These are phyloP conservation scores for Aspergillus sp. DNA, from an alignment of 2,329 filamentous ascomycete genomes.

Conservation along the genomic window DNA sequence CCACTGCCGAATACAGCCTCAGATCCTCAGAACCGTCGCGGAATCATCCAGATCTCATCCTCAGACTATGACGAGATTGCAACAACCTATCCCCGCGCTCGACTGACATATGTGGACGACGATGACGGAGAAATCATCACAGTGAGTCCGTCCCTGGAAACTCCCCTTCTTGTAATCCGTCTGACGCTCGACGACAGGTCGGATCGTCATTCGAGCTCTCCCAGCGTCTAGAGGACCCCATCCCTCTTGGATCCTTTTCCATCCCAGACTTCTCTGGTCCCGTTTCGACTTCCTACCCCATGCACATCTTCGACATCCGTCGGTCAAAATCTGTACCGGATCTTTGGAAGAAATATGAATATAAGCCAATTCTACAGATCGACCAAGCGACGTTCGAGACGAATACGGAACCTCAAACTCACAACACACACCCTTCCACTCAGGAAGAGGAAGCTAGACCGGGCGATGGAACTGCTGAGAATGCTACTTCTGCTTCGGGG, in stretches of 20 bases:
- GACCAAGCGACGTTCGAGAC: conserved; percentile 1
- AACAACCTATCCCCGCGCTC: conserved; percentile 39
- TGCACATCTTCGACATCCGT: conserved; percentile 49
- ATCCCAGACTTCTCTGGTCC: background rate
- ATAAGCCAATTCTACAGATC: conserved; percentile 4
- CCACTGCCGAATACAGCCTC: background rate
- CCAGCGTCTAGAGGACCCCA: conserved; percentile 39
- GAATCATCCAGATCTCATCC: conserved; percentile 41
- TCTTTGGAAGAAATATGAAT: conserved; percentile 37
- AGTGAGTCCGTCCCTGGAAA: conserved; percentile 27
- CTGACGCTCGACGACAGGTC: conserved; percentile 33
- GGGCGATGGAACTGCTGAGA: conserved; percentile 11
- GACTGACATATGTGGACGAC: conserved; percentile 45
- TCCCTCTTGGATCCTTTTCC: conserved; percentile 32
- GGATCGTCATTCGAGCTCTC: conserved; percentile 48
- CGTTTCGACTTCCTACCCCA: conserved; percentile 18
- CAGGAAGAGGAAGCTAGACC: conserved; percentile 10
- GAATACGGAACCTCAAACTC: background rate
- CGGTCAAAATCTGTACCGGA: conserved; percentile 39
- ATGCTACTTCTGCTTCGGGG: conserved; percentile 11
- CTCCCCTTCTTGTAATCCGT: background rate
- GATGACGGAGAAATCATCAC: conserved; percentile 48
- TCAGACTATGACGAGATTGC: conserved; percentile 45
- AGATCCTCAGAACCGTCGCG: conserved; percentile 17
- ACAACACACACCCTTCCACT: conserved; percentile 1